Evolutionary conservation across 2,329 filamentous ascomycete genomes (phyloP).

Genomic region (Colletotrichum sp.): DNA sequence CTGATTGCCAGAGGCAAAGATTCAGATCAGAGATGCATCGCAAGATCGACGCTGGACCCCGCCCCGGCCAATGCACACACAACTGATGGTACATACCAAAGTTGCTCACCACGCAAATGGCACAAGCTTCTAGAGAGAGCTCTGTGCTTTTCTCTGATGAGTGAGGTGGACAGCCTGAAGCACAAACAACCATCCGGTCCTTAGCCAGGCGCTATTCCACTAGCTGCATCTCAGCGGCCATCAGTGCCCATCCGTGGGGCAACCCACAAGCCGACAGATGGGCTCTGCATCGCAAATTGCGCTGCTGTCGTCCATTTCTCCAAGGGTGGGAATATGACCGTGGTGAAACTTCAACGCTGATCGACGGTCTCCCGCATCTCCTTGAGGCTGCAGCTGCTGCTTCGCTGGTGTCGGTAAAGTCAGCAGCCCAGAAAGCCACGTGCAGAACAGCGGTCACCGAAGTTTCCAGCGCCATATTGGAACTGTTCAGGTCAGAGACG

Average conservation of each 20-base stretch:
- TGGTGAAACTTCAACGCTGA: slow-evolving; percentile 16
- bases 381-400: not conserved
- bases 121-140: not conserved
- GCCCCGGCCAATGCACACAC: not conserved
- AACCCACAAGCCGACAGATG: slow-evolving; percentile 4
- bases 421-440: not conserved
- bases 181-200: not conserved
- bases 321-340: not conserved
- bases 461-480: not conserved
- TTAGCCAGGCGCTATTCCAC: not conserved
- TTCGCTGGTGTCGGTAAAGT: not conserved
- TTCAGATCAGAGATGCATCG: not conserved
- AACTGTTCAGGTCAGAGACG: not conserved
- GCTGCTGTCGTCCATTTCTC: not conserved
- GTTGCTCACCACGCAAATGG: not conserved
- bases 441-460: not conserved
- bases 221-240: slow-evolving; percentile 13
- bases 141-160: not conserved
- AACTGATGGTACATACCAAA: not conserved
- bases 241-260: slow-evolving; percentile 18
- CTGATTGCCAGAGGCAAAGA: not conserved
- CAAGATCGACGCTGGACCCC: not conserved
- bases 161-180: slow-evolving; percentile 3
- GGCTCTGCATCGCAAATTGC: slow-evolving; percentile 6
- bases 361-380: not conserved